phyloP scores from a whole-genome alignment of 2,329 filamentous ascomycete species.

The Colletotrichum sp. region DNA sequence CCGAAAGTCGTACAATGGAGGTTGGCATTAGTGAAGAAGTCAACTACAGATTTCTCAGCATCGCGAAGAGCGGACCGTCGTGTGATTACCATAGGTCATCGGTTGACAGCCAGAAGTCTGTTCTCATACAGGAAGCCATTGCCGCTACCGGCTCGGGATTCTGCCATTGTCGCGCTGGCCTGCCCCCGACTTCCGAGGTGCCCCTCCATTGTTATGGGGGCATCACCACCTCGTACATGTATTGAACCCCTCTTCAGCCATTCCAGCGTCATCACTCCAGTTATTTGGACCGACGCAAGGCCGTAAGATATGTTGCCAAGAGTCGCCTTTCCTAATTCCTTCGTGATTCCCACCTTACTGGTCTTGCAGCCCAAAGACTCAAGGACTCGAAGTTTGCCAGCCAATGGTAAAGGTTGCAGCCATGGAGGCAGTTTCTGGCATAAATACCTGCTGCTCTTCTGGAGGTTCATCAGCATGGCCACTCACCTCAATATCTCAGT shows the following conservation, averaged over 20 bases:
- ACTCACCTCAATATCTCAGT: neutral
- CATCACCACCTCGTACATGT: neutral
- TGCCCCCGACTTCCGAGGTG: neutral
- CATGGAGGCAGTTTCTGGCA: neutral
- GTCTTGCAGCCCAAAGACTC: neutral
- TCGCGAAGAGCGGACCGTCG: neutral
- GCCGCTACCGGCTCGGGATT: neutral
- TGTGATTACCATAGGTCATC: neutral
- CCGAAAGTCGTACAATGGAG: neutral
- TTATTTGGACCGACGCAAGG: conserved; percentile 12
- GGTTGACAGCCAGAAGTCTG: no score
- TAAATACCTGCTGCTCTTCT: neutral
- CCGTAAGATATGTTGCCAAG: conserved; percentile 5
- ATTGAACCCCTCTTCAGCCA: neutral
- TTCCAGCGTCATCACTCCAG: neutral
- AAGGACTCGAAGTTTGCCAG: neutral
- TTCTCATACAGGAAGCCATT: neutral
- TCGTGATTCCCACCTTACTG: neutral
- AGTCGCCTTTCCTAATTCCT: neutral
- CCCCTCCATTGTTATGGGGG: neutral
- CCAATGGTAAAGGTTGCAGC: neutral
- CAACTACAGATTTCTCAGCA: neutral
- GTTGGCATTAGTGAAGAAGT: neutral
- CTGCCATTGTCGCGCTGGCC: no score
- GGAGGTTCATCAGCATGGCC: neutral